Evolutionary conservation across 192 early-diverging fungal species (phyloP).

Genomic region (Coemansia sp.): DNA sequence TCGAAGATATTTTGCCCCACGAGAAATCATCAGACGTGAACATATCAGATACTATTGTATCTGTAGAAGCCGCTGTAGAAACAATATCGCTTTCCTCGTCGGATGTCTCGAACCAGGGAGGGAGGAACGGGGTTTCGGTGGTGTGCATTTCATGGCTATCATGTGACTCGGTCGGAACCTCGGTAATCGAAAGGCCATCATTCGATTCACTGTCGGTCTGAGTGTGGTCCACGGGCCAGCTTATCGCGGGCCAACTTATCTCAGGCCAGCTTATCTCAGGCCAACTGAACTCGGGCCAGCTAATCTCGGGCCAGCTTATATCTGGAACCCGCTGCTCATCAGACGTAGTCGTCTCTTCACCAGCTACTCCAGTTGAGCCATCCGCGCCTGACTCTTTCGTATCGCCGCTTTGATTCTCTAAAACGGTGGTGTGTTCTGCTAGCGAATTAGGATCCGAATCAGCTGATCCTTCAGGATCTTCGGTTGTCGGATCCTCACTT

Average conservation of each 20-base stretch:
- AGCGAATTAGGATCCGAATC: too few relatives aligned
- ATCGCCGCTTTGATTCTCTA: neutral
- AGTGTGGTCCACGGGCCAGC: conserved; percentile 1
- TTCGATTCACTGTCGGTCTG: neutral
- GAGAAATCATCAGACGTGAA: too few relatives aligned
- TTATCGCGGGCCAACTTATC: conserved; percentile 19
- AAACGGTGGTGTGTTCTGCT: too few relatives aligned
- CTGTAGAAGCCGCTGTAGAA: neutral
- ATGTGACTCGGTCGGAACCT: neutral
- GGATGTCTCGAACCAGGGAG: neutral
- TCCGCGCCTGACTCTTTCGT: neutral
- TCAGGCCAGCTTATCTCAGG: conserved; percentile 14
- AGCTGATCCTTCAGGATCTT: neutral
- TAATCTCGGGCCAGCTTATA: conserved; percentile 5
- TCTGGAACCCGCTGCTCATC: neutral
- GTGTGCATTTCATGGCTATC: neutral
- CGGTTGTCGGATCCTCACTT: neutral
- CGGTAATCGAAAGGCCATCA: neutral
- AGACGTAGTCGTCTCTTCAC: neutral
- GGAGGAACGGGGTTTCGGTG: neutral
- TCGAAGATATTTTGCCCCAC: neutral
- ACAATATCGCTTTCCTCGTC: neutral
- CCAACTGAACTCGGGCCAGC: conserved; percentile 5
- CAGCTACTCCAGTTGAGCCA: neutral
- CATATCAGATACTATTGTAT: neutral